Evolutionary conservation across 495 filamentous ascomycete species (phyloP), one percentile per base, ranked within the genome.

Genomic region (Penicillium arizonense): DNA sequence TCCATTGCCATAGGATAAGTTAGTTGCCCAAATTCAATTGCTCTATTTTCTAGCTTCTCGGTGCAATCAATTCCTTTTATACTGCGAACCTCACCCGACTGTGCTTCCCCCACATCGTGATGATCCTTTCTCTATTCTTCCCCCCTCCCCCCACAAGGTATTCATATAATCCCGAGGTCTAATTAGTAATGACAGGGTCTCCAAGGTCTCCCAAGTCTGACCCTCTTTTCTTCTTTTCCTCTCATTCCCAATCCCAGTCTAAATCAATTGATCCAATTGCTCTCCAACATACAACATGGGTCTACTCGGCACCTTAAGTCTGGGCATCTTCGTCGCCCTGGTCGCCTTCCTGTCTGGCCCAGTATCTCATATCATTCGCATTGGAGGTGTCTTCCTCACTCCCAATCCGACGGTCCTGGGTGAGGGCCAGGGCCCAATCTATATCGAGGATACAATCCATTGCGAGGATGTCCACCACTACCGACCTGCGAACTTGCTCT

Each of bases 401-500:
- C 60, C 75, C 12, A 24, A 60, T 37, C 45, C 48, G 33, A 58
- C 64, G 23, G 52, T 62, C 3, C 67, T 71, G 10, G 43, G 69
- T 21, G 65, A 74, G 34, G 71, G 71, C 12, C 51, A 69, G 5
- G 67, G 67, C 5, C 63, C 75, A 5, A 55, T 65, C 44, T 51
- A 57, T 20, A 80, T 87, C 40, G 62, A 71, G 5, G 79, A 83
- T 57, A 83, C 82, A 0, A 54, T 75, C 26, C 69, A 80, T 30
- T 84, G 81, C 55, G 83, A 87, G 50, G 83, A 87, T 63, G 44
- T 87, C 11, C 81, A 86, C 55, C 76, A 83, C 49, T 77, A 83
- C 57, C 63, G 58, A 6, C 68, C 73, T 0, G 77, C 74, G 11
- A 71, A 69, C 16, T 50, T 72, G 44, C 64, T 86, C 8, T 87